Conservation (phyloP, 441 rosid species). For the Breynia disticha region DNA sequence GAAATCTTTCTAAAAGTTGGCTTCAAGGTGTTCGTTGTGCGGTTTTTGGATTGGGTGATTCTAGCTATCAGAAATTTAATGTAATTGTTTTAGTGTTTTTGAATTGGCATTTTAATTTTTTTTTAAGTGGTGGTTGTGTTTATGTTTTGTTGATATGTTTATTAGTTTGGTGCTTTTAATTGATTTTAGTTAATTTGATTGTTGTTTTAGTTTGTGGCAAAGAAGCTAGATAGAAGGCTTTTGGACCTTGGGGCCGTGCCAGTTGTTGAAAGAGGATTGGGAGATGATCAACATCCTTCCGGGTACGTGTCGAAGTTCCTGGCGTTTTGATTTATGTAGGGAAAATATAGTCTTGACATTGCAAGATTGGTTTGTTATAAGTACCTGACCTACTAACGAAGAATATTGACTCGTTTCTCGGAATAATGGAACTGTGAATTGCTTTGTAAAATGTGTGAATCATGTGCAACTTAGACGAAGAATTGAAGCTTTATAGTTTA, state of each 20-base stretch:
- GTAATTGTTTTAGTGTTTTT: constrained; percentile 29
- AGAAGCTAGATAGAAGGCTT: constrained; percentile 88
- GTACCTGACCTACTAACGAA: too few species aligned
- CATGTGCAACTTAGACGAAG: too few species aligned
- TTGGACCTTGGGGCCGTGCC: constrained; percentile 67
- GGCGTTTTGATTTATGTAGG: too few species aligned
- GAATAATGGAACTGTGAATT: too few species aligned
- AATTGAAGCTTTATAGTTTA: too few species aligned
- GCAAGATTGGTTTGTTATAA: too few species aligned
- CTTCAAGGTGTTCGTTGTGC: constrained; percentile 59
- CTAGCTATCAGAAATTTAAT: constrained; percentile 89
- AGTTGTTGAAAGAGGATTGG: constrained; percentile 74
- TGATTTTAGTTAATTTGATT: background rate
- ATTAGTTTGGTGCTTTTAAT: too few species aligned
- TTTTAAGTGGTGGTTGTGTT: background rate
- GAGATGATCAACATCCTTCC: constrained; percentile 96
- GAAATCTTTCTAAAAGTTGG: constrained; percentile 52
- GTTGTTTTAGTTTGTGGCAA: constrained; percentile 90
- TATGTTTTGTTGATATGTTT: too few species aligned
- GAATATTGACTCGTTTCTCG: too few species aligned
- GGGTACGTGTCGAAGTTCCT: constrained; percentile 42
- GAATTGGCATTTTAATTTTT: background rate
- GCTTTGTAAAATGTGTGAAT: too few species aligned
- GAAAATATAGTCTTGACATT: too few species aligned
- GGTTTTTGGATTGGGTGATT: constrained; percentile 89